phyloP scores from a whole-genome alignment of 2,329 filamentous ascomycete species.

The Immersiporthe knoxdaviesiana region DNA sequence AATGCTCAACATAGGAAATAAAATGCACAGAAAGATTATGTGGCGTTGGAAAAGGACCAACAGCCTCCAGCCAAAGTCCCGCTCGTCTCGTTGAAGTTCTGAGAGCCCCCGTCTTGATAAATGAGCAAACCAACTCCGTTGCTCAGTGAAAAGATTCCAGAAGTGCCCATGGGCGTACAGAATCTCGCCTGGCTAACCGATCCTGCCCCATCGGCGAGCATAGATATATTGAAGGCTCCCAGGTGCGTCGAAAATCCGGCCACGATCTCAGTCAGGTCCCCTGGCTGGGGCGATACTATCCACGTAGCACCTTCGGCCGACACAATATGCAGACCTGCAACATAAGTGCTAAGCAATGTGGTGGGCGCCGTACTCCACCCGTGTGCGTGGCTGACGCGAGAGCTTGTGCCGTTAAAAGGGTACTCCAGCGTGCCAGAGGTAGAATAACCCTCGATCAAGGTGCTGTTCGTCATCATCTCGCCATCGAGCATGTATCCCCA shows the following conservation, averaged over 20 bases:
- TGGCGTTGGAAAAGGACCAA: not conserved
- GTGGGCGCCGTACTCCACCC: constrained; percentile 25
- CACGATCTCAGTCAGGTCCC: not conserved
- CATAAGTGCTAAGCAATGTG: constrained; percentile 9
- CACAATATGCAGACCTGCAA: constrained; percentile 14
- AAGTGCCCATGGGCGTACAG: not conserved
- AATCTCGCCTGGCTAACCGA: not conserved
- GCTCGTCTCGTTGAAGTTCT: not conserved
- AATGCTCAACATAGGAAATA: too few relatives aligned
- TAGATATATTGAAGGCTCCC: constrained; percentile 12
- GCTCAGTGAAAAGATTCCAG: not conserved
- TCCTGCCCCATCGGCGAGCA: not conserved
- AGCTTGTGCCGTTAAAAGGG: constrained; percentile 9
- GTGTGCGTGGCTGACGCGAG: constrained; percentile 18
- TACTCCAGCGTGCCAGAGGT: constrained; percentile 23
- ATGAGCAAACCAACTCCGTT: not conserved
- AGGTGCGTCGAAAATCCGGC: constrained; percentile 7
- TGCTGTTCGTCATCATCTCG: constrained; percentile 25
- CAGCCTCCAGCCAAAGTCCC: not conserved
- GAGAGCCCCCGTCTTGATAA: constrained; percentile 3
- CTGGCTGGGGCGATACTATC: constrained; percentile 18
- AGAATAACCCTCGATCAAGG: constrained; percentile 21
- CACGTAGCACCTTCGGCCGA: constrained; percentile 18
- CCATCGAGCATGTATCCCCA: constrained; percentile 25
- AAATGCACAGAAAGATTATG: not conserved